These are phyloP conservation scores for Epichloe baconii DNA, from an alignment of 2,329 filamentous ascomycete genomes.

Conservation along the genomic window DNA sequence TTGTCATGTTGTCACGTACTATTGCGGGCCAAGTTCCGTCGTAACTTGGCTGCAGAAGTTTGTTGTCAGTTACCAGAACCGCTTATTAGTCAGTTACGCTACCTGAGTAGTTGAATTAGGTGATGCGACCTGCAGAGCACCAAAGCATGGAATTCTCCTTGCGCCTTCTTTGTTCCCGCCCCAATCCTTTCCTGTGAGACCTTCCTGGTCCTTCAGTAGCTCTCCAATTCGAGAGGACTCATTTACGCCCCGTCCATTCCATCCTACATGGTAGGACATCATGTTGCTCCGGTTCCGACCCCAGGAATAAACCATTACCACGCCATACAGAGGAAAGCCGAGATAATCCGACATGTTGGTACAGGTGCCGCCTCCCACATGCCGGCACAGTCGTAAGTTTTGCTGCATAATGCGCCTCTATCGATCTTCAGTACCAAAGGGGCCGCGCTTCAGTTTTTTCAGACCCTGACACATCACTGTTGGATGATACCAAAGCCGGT, in stretches of 20 bases:
- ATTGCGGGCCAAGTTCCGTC: too few relatives aligned
- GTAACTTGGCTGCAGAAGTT: background rate
- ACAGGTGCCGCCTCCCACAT: background rate
- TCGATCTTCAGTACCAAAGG: background rate
- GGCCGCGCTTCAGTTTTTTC: background rate
- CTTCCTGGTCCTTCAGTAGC: background rate
- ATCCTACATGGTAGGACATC: background rate
- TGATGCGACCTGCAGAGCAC: too few relatives aligned
- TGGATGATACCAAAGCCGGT: background rate
- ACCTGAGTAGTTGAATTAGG: background rate
- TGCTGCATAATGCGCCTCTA: background rate
- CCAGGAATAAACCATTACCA: background rate
- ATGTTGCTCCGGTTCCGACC: background rate
- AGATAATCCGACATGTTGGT: background rate
- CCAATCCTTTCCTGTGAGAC: background rate
- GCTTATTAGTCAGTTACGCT: background rate
- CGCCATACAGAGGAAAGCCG: background rate
- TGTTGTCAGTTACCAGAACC: slow-evolving; percentile 2
- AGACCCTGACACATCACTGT: background rate
- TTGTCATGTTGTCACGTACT: too few relatives aligned
- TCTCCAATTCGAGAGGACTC: background rate
- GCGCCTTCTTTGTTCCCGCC: too few relatives aligned
- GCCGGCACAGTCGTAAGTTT: background rate
- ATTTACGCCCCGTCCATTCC: background rate
- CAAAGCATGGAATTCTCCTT: background rate